Evolutionary conservation across 495 filamentous ascomycete species (phyloP), one percentile per base, ranked within the genome.

Genomic region (Stereocaulon alpinum): DNA sequence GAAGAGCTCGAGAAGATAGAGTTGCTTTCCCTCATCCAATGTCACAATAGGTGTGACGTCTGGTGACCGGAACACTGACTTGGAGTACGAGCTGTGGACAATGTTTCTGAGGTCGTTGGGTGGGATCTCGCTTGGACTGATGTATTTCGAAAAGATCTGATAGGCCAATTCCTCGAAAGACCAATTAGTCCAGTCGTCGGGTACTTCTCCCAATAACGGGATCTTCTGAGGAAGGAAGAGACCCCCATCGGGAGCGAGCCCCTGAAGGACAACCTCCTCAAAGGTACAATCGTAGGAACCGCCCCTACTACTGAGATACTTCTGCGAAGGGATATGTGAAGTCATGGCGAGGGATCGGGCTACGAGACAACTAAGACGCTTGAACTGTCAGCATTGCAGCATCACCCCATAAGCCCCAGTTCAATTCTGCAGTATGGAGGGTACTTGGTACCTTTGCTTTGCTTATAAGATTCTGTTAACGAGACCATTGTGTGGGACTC

Each of bases 1-100:
- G 80, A 96, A 98, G 12, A 98, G 84, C 72, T 98, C 93, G 12
- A 97, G 83, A 12, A 97, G 72, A 68, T 95, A 79, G 10, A 96
- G 69, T 68, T 89, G 83, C 63, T 82, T 79, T 58, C 86, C 73
- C 20, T 74, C 67, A 55, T 86, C 72, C 30, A 95, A 78, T 11
- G 83, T 77, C 42, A 87, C 78, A 14, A 88, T 67, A 0, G 93
- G 92, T 2, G 87, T 86, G 43, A 86, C 79, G 15, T 92, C 81
- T 12, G 78, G 69, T 42, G 80, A 75, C 37, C 91, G 86, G 79
- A 98, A 98, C 18, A 88, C 92, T 9, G 34, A 37, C 34, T 10
- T 7, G 7, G 86, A 82, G 69, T 97, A 98, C 59, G 83, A 88
- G 30, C 80, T 78, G 50, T 82, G 68, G 64, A 96, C 86, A 63